These are phyloP conservation scores for Schwanniomyces occidentalis DNA, from an alignment of 805 yeast species.

Conservation along the genomic window DNA sequence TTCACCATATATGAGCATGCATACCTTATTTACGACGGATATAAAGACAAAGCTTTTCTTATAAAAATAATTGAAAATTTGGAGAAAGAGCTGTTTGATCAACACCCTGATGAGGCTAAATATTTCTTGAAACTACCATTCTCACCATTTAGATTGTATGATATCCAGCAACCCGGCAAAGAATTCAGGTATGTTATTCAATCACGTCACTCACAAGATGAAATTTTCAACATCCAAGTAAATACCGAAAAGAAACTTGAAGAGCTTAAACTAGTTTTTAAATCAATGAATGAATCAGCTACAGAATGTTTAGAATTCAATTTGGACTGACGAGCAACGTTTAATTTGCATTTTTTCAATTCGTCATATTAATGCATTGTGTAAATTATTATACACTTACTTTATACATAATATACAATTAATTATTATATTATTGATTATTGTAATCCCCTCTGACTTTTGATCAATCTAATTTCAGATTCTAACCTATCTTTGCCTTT, in stretches of 20 bases:
- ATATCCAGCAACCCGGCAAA: constrained; percentile 7
- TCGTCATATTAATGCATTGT: neutral
- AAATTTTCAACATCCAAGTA: neutral
- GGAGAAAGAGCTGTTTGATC: neutral
- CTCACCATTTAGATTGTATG: constrained; percentile 7
- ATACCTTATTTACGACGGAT: constrained; percentile 32
- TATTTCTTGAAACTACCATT: constrained; percentile 2
- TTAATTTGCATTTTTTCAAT: constrained; percentile 4
- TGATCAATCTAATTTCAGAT: constrained; percentile 58
- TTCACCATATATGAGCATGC: constrained; percentile 18
- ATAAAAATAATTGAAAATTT: constrained; percentile 2
- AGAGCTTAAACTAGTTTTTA: neutral
- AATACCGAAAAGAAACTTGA: neutral
- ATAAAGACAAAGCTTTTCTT: constrained; percentile 24
- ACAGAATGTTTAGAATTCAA: constrained; percentile 5
- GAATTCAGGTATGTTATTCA: constrained; percentile 1
- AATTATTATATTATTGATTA: constrained; percentile 5
- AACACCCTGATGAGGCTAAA: too few species aligned
- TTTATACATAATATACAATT: constrained; percentile 3
- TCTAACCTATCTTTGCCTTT: constrained; percentile 85
- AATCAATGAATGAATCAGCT: neutral
- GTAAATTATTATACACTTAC: neutral
- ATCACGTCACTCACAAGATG: neutral
- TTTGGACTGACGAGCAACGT: constrained; percentile 1
- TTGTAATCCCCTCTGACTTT: constrained; percentile 40